These are phyloP conservation scores for Boletus patriciae DNA, from an alignment of 768 basidiomycete genomes.

Conservation along the genomic window DNA sequence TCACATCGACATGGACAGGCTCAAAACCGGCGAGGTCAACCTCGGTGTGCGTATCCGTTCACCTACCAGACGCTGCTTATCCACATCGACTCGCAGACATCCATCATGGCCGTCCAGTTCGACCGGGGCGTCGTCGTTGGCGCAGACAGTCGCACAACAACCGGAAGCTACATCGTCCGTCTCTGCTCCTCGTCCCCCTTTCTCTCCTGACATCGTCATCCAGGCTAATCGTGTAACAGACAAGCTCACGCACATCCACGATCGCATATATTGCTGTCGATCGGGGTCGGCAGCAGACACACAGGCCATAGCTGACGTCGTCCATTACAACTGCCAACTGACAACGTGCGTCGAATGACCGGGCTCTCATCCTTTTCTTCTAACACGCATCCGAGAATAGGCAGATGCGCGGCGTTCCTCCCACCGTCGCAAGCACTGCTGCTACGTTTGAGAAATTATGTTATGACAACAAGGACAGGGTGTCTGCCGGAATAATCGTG, in stretches of 20 bases:
- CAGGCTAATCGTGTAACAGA: conserved; percentile 98
- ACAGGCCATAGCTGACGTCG: conserved; percentile 91
- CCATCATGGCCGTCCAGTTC: conserved; percentile 99
- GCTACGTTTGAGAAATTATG: conserved; percentile 82
- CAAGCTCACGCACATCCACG: conserved; percentile 95
- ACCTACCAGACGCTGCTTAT: background rate
- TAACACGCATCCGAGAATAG: conserved; percentile 28
- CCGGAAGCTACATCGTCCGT: conserved; percentile 91
- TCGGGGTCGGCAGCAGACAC: conserved; percentile 98
- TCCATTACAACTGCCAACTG: conserved; percentile 80
- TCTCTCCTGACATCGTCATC: background rate
- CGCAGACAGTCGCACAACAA: conserved; percentile 96
- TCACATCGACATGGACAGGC: conserved; percentile 76
- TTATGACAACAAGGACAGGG: conserved; percentile 88
- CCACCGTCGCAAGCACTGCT: conserved; percentile 81
- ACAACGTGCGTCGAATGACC: conserved; percentile 50
- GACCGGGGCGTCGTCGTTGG: conserved; percentile 93
- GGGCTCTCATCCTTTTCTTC: background rate
- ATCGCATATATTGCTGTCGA: conserved; percentile 98
- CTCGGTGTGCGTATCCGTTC: conserved; percentile 69
- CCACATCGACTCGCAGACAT: conserved; percentile 60
- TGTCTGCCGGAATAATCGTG: conserved; percentile 95
- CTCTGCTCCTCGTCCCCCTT: background rate
- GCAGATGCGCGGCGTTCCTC: conserved; percentile 61
- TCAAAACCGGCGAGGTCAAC: conserved; percentile 96